A percentile compares a stretch with the other conserved stretches of the same genome.
phyloP scores from a whole-genome alignment of 1,284 basidiomycete genomes.

The Mycena sp. region DNA sequence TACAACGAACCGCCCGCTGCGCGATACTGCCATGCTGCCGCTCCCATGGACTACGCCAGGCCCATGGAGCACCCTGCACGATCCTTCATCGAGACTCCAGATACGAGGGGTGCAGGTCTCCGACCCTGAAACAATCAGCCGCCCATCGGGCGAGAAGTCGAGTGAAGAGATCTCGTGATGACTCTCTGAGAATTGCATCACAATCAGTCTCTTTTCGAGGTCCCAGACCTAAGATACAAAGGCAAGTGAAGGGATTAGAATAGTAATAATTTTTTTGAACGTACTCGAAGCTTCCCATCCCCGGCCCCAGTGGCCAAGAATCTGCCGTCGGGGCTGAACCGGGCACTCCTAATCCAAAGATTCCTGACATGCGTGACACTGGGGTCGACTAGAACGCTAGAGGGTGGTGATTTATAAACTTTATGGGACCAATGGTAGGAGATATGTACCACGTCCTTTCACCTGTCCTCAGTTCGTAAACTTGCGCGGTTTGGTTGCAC shows the following conservation, averaged over 20 bases:
- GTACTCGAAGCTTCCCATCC: constrained; percentile 82
- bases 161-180: constrained; percentile 91
- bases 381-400: constrained; percentile 78
- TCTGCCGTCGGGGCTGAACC: constrained; percentile 87
- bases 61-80: too few species aligned
- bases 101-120: too few species aligned
- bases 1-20: too few species aligned
- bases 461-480: constrained; percentile 90
- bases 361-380: constrained; percentile 72
- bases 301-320: constrained; percentile 86
- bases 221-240: constrained; percentile 76
- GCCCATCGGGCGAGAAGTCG: constrained; percentile 82
- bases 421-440: not conserved
- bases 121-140: too few species aligned
- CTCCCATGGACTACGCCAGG: too few species aligned
- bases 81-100: too few species aligned
- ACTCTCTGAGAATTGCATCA: constrained; percentile 81
- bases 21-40: too few species aligned
- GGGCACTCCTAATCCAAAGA: constrained; percentile 85
- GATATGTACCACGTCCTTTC: constrained; percentile 74
- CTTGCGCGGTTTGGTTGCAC: constrained; percentile 91
- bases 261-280: too few species aligned
- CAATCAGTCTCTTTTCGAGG: constrained; percentile 75
- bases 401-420: constrained; percentile 12
- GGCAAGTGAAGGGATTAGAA: not conserved